Evolutionary conservation across 202 grass and related monocot species (phyloP), one percentile per base, ranked within the genome.

Genomic region (Hordeum pubiflorum): DNA sequence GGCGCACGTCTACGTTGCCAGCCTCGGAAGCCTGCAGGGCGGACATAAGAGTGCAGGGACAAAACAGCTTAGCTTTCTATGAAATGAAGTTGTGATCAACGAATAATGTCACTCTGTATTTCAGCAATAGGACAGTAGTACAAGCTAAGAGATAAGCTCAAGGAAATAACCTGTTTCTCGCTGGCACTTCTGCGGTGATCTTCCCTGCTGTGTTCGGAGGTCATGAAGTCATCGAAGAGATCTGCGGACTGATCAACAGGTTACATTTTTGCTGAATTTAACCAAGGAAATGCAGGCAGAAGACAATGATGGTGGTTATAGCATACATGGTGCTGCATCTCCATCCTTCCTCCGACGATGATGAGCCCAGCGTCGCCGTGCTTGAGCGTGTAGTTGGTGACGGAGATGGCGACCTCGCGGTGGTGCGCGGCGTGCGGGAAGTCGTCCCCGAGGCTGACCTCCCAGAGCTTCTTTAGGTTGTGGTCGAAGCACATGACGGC

Each of bases 391-490:
- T 98, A 91, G 78, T 98, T 98, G 33, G 88, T 89, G 36, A 98
- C 76, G 18, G 92, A 89, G 64, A 98, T 89, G 5, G 95, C 66
- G 44, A 94, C 93, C 86, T 98, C 95, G 14, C 86, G 85, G 58
- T 98, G 95, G 74, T 94, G 92, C 5, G 90, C 84, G 7, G 64
- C 88, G 48, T 98, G 95, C 24, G 92, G 92, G 77, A 98, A 52
- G 48, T 52, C 48, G 48, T 97, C 94, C 87, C 94, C 93, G 4
- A 97, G 85, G 63, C 91, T 97, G 7, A 91, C 81, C 76, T 98
- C 95, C 95, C 95, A 98, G 3, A 98, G 86, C 69, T 94, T 98
- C 4, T 94, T 97, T 46, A 97, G 91, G 80, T 97, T 97, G 88
- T 97, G 94, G 76, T 97, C 91, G 74, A 97, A 97, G 78, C 91